A percentile compares a stretch with the other conserved stretches of the same genome.
Evolutionary conservation across 1,284 basidiomycete species (phyloP).

Genomic region (Papiliotrema terrestris): DNA sequence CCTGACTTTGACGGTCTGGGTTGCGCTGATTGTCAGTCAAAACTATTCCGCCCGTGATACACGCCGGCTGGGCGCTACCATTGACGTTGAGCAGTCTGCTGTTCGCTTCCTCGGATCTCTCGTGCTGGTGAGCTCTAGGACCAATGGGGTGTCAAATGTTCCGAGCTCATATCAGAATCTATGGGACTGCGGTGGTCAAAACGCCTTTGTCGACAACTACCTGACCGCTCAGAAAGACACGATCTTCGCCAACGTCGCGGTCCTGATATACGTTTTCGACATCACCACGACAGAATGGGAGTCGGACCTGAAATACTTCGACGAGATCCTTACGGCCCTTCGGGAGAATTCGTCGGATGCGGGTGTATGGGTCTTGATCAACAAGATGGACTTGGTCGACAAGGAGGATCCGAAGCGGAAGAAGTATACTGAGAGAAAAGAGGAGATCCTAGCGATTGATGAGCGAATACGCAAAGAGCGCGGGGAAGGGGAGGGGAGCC

Average conservation of each 20-base stretch:
- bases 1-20: neutral
- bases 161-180: constrained; percentile 57
- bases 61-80: constrained; percentile 86
- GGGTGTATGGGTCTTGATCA: constrained; percentile 83
- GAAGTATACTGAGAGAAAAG: constrained; percentile 65
- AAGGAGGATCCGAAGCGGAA: constrained; percentile 57
- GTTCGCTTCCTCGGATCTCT: constrained; percentile 82
- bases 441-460: constrained; percentile 65
- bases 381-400: constrained; percentile 83
- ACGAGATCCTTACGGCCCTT: constrained; percentile 76
- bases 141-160: neutral
- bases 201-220: constrained; percentile 96
- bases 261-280: constrained; percentile 98
- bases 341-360: constrained; percentile 63
- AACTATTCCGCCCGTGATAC: constrained; percentile 92
- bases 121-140: constrained; percentile 32
- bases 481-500: neutral
- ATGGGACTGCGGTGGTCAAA: constrained; percentile 98
- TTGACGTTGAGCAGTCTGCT: constrained; percentile 96
- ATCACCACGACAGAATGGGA: constrained; percentile 66
- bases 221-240: constrained; percentile 82
- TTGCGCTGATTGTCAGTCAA: constrained; percentile 58
- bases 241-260: constrained; percentile 92
- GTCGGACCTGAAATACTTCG: constrained; percentile 76
- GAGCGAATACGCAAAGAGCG: constrained; percentile 45